These are phyloP conservation scores for Microbotryum saponariae DNA, from an alignment of 1,284 basidiomycete genomes.

Conservation along the genomic window DNA sequence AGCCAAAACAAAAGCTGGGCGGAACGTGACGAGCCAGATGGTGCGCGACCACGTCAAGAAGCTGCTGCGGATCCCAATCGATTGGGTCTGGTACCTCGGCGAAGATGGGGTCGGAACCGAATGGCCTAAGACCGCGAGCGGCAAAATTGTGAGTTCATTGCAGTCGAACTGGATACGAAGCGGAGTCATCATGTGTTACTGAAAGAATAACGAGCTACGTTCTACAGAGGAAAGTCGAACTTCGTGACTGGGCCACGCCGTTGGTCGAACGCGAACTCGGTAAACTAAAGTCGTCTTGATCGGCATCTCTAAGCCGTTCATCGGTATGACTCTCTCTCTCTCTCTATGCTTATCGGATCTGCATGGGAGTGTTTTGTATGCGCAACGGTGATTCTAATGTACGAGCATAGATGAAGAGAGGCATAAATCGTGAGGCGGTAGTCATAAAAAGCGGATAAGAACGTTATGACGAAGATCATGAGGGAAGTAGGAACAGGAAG, in stretches of 20 bases:
- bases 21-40: neutral
- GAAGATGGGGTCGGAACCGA: slow-evolving; percentile 5
- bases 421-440: no score
- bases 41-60: slow-evolving; percentile 1
- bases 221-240: slow-evolving; percentile 10
- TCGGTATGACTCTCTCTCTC: no score
- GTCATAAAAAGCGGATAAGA: no score
- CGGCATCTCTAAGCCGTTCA: no score
- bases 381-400: no score
- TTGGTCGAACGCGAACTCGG: slow-evolving; percentile 1
- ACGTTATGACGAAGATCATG: no score
- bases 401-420: no score
- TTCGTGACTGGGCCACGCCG: slow-evolving; percentile 6
- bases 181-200: neutral
- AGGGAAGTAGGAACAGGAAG: no score
- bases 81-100: slow-evolving; percentile 17
- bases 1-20: neutral
- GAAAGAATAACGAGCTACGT: neutral
- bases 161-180: neutral
- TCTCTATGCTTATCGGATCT: no score
- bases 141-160: slow-evolving; percentile 8
- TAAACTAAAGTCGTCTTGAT: neutral
- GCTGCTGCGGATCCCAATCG: neutral
- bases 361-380: no score
- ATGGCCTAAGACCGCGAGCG: slow-evolving; percentile 7